These are phyloP conservation scores for Pulveroboletus sp. DNA, from an alignment of 768 basidiomycete species.

Conservation along the genomic window DNA sequence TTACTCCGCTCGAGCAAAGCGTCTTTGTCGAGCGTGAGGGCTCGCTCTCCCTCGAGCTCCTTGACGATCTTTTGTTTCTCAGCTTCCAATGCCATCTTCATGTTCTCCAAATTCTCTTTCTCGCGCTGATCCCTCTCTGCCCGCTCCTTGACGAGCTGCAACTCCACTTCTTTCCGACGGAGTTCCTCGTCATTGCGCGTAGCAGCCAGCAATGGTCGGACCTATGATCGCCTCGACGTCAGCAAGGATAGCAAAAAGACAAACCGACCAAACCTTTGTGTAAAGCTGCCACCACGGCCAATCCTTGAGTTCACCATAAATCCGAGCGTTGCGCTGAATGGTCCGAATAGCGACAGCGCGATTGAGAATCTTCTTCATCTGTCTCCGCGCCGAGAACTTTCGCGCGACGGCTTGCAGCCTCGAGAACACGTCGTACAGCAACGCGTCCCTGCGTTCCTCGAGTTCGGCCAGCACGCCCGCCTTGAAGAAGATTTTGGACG, in stretches of 20 bases:
- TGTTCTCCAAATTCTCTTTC: slow-evolving; percentile 67
- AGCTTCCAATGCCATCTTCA: slow-evolving; percentile 78
- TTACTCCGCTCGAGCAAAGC: slow-evolving; percentile 77
- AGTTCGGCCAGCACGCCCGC: slow-evolving; percentile 95
- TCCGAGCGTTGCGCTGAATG: slow-evolving; percentile 89
- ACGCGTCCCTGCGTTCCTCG: slow-evolving; percentile 84
- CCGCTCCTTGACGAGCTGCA: slow-evolving; percentile 73
- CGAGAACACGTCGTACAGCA: slow-evolving; percentile 88
- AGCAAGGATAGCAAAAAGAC: neutral
- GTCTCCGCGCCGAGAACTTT: slow-evolving; percentile 81
- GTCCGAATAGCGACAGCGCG: slow-evolving; percentile 87
- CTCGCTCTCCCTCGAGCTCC: slow-evolving; percentile 78
- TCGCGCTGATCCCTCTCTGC: slow-evolving; percentile 86
- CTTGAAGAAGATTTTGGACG: slow-evolving; percentile 99
- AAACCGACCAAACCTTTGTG: slow-evolving; percentile 59
- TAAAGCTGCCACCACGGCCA: slow-evolving; percentile 99
- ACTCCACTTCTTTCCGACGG: slow-evolving; percentile 79
- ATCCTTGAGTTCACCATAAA: slow-evolving; percentile 84
- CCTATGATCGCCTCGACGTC: slow-evolving; percentile 38
- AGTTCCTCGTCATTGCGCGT: slow-evolving; percentile 92
- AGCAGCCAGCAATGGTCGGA: slow-evolving; percentile 88
- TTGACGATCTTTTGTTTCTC: slow-evolving; percentile 83
- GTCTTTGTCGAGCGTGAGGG: slow-evolving; percentile 79
- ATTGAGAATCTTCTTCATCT: slow-evolving; percentile 93
- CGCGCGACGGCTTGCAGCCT: slow-evolving; percentile 82